A percentile compares a stretch with the other conserved stretches of the same genome.
phyloP scores from a whole-genome alignment of 768 basidiomycete genomes.

The Clitopilus passeckerianus region DNA sequence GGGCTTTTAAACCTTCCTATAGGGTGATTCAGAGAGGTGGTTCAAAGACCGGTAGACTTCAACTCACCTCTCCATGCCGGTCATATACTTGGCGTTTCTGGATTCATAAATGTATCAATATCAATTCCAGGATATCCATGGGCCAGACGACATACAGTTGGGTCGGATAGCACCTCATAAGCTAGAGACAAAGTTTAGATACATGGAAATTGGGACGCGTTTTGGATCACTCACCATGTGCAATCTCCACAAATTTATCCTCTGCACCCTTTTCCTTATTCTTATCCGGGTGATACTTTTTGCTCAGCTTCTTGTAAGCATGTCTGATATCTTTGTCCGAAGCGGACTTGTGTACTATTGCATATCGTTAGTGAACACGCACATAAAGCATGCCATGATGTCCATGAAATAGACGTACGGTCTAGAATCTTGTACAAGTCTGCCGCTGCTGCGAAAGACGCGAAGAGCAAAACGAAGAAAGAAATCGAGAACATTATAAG shows the following conservation, averaged over 20 bases:
- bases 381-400: conserved; percentile 5
- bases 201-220: not conserved
- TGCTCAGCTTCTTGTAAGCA: conserved; percentile 87
- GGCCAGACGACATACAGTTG: conserved; percentile 46
- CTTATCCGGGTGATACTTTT: conserved; percentile 93
- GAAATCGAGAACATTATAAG: conserved; percentile 28
- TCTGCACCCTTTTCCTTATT: conserved; percentile 83
- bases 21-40: conserved; percentile 4
- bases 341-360: conserved; percentile 64
- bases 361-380: conserved; percentile 14
- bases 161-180: conserved; percentile 92
- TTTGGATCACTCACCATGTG: conserved; percentile 56
- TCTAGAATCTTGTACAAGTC: conserved; percentile 85
- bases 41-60: not conserved
- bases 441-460: conserved; percentile 42
- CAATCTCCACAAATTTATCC: conserved; percentile 85
- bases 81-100: conserved; percentile 95
- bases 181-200: conserved; percentile 36
- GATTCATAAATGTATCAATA: not conserved
- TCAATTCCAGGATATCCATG: not conserved
- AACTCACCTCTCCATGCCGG: conserved; percentile 78
- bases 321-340: conserved; percentile 87
- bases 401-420: conserved; percentile 41
- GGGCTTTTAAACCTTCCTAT: conserved; percentile 87
- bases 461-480: conserved; percentile 31